Evolutionary conservation across 495 filamentous ascomycete genomes (phyloP).

Genomic region (Penicilliopsis zonata): DNA sequence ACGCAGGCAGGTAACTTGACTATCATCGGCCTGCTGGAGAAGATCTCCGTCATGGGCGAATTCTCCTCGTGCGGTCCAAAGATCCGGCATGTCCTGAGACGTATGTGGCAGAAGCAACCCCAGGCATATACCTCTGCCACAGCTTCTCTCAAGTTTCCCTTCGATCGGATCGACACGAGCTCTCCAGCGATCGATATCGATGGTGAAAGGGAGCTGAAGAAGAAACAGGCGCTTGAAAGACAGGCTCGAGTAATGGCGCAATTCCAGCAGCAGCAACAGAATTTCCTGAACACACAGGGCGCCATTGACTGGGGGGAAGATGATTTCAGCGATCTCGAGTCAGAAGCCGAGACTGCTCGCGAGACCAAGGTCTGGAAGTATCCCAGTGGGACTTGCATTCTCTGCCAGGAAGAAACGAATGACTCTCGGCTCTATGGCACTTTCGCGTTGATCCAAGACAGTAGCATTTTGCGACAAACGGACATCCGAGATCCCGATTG

Average conservation of each 20-base stretch:
- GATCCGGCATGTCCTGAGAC: conserved; percentile 72
- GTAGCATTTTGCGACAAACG: conserved; percentile 76
- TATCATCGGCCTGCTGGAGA: conserved; percentile 63
- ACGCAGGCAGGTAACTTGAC: conserved; percentile 46
- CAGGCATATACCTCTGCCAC: conserved; percentile 51
- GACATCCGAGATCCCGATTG: conserved; percentile 70
- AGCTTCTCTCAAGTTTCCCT: conserved; percentile 34
- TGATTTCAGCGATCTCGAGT: conserved; percentile 57
- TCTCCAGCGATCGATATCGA: conserved; percentile 48
- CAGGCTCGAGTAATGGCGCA: conserved; percentile 93
- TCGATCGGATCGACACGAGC: conserved; percentile 43
- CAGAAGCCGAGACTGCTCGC: conserved; percentile 36
- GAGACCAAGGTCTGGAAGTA: conserved; percentile 81
- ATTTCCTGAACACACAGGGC: conserved; percentile 76
- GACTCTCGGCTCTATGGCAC: conserved; percentile 84
- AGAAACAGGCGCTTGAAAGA: conserved; percentile 74
- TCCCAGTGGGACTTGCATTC: conserved; percentile 85
- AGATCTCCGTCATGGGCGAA: conserved; percentile 58
- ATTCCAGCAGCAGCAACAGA: conserved; percentile 93
- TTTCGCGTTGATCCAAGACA: conserved; percentile 79
- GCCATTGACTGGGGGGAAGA: conserved; percentile 77
- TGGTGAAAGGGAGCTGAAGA: conserved; percentile 71
- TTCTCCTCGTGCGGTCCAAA: conserved; percentile 76
- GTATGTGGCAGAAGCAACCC: conserved; percentile 73
- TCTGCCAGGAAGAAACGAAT: conserved; percentile 93